Percentiles rank a stretch among this genome's conserved stretches.
These are phyloP conservation scores for Zoysia japonica DNA, from an alignment of 176 grass and related monocot species.

Conservation along the genomic window DNA sequence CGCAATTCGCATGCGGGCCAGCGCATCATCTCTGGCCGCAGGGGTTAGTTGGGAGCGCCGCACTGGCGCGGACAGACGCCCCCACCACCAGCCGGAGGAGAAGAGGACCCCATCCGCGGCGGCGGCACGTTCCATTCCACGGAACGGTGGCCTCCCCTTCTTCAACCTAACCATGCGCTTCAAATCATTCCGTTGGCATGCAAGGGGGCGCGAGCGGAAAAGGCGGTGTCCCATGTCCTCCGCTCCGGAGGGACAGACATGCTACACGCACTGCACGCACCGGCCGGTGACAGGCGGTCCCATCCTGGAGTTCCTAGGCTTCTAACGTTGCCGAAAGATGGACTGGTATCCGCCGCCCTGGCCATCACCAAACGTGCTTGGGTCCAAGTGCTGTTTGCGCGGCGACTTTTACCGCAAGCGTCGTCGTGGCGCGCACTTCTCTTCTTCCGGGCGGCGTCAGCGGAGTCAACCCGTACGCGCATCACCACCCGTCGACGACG, in stretches of 20 bases:
- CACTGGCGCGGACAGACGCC: not conserved
- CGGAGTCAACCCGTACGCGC: not conserved
- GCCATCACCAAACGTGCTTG: not conserved
- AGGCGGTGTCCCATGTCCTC: constrained; percentile 1
- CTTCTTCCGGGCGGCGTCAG: not conserved
- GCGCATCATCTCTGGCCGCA: constrained; percentile 16
- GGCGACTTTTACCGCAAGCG: not conserved
- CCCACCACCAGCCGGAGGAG: not conserved
- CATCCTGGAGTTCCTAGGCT: not conserved
- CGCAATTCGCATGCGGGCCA: not conserved
- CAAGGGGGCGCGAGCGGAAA: constrained; percentile 8
- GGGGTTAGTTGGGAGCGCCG: constrained; percentile 23
- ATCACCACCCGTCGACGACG: constrained; percentile 14
- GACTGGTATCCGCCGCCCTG: too few species aligned
- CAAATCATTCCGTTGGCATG: constrained; percentile 24
- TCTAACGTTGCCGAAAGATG: not conserved
- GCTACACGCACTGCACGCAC: not conserved
- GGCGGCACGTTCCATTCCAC: not conserved
- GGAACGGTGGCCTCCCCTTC: not conserved
- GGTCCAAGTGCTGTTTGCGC: not conserved
- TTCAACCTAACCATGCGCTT: not conserved
- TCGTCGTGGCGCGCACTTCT: not conserved
- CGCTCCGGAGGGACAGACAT: not conserved
- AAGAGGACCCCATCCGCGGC: not conserved
- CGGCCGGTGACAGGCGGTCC: not conserved